These are phyloP conservation scores for Eimeria acervulina DNA, from an alignment of 169 alveolate genomes.

Conservation along the genomic window DNA sequence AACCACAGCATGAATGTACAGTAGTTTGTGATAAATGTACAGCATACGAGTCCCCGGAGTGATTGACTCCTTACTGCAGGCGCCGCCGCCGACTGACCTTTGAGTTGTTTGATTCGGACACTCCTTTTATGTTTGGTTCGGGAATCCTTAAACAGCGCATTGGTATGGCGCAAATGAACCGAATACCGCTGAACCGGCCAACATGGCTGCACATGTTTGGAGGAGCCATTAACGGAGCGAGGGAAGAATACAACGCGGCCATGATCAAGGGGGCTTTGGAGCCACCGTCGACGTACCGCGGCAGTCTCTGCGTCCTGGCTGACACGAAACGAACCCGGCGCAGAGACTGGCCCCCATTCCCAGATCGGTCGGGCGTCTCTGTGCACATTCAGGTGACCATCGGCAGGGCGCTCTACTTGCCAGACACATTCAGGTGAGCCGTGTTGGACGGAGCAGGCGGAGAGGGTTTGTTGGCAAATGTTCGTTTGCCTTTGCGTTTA, in stretches of 20 bases:
- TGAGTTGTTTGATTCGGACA: slow-evolving; percentile 73
- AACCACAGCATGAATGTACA: neutral
- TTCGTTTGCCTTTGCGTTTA: neutral
- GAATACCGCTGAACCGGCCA: slow-evolving; percentile 41
- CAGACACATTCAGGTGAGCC: slow-evolving; percentile 62
- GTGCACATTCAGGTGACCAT: slow-evolving; percentile 51
- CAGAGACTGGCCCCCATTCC: slow-evolving; percentile 80
- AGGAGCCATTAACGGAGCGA: slow-evolving; percentile 53
- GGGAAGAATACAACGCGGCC: slow-evolving; percentile 56
- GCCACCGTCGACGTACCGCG: slow-evolving; percentile 78
- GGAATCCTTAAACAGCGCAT: slow-evolving; percentile 53
- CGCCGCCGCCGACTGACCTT: slow-evolving; percentile 54
- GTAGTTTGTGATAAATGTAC: neutral
- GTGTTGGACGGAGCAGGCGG: neutral
- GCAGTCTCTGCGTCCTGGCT: slow-evolving; percentile 76
- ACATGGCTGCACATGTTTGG: slow-evolving; percentile 80
- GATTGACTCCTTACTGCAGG: slow-evolving; percentile 21
- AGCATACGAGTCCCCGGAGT: neutral
- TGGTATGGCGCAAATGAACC: slow-evolving; percentile 52
- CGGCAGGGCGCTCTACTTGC: slow-evolving; percentile 76
- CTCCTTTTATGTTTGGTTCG: slow-evolving; percentile 66
- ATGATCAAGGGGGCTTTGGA: slow-evolving; percentile 79
- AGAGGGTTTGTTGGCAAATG: neutral
- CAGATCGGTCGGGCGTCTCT: slow-evolving; percentile 47
- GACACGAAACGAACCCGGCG: slow-evolving; percentile 61